Percentiles rank a stretch among this genome's conserved stretches.
Conservation (phyloP, 1,284 basidiomycete genomes). For the Golubevia pallescens region DNA sequence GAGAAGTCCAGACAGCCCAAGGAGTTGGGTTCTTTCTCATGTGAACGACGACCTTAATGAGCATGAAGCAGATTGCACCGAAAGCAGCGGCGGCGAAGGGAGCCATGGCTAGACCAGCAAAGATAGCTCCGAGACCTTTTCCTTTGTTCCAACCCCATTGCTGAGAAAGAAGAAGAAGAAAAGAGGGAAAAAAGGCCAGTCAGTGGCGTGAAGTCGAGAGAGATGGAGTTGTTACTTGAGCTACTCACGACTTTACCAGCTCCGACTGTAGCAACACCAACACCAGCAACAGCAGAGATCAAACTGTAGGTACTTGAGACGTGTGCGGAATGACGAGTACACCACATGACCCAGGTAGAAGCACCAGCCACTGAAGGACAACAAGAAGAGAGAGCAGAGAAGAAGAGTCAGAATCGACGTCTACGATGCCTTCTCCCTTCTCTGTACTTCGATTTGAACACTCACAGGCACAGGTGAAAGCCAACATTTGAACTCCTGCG, state of each 20-base stretch:
- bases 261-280: slow-evolving; percentile 15
- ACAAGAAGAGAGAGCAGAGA: neutral
- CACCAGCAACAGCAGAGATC: slow-evolving; percentile 17
- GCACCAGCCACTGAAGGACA: slow-evolving; percentile 17
- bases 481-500: slow-evolving; percentile 17
- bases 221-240: slow-evolving; percentile 16
- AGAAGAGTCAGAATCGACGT: neutral
- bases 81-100: slow-evolving; percentile 11
- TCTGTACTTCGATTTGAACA: neutral
- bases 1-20: slow-evolving; percentile 17
- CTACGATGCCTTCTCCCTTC: too few species aligned
- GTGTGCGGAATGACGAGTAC: slow-evolving; percentile 17
- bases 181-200: neutral
- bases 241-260: slow-evolving; percentile 11
- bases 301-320: slow-evolving; percentile 15
- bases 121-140: slow-evolving; percentile 21
- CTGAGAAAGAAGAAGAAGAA: too few species aligned
- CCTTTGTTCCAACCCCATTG: too few species aligned
- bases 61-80: slow-evolving; percentile 12
- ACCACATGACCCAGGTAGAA: slow-evolving; percentile 18
- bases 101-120: slow-evolving; percentile 15
- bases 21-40: slow-evolving; percentile 12
- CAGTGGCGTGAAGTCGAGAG: slow-evolving; percentile 2
- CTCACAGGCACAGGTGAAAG: slow-evolving; percentile 11
- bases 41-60: slow-evolving; percentile 13